These are phyloP conservation scores for Candida palmyrensis DNA, from an alignment of 805 yeast species.

Conservation along the genomic window DNA sequence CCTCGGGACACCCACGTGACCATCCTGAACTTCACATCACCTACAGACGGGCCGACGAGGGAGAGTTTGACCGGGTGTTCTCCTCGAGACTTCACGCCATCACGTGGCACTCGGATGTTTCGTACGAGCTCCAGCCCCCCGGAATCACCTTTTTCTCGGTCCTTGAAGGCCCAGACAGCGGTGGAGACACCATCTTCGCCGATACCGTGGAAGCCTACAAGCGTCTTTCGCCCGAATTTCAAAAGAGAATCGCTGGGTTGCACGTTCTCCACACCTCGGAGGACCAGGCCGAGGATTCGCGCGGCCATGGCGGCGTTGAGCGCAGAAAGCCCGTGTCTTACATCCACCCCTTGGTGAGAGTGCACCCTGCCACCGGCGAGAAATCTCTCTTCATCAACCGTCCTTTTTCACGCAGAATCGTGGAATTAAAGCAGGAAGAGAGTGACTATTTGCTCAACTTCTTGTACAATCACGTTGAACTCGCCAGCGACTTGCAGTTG, in stretches of 20 bases:
- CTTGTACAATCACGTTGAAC: slow-evolving; percentile 28
- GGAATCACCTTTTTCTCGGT: slow-evolving; percentile 30
- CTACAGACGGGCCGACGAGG: slow-evolving; percentile 24
- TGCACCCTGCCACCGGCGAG: slow-evolving; percentile 30
- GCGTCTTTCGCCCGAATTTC: slow-evolving; percentile 31
- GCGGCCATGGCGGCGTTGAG: slow-evolving; percentile 26
- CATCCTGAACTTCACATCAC: slow-evolving; percentile 31
- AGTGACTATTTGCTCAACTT: slow-evolving; percentile 24
- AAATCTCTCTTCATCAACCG: slow-evolving; percentile 27
- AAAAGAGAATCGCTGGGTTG: slow-evolving; percentile 24
- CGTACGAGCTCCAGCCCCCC: slow-evolving; percentile 32
- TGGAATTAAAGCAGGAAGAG: slow-evolving; percentile 32
- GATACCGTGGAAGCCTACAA: slow-evolving; percentile 34
- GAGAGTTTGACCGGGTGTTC: slow-evolving; percentile 23
- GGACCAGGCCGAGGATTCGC: slow-evolving; percentile 24
- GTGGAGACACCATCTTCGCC: slow-evolving; percentile 35
- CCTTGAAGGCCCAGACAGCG: slow-evolving; percentile 31
- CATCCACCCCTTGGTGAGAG: slow-evolving; percentile 30
- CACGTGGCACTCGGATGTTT: slow-evolving; percentile 34
- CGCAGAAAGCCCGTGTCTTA: slow-evolving; percentile 29
- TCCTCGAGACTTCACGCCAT: slow-evolving; percentile 23
- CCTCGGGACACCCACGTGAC: slow-evolving; percentile 19
- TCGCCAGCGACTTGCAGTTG: slow-evolving; percentile 30
- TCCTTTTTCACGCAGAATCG: slow-evolving; percentile 29
- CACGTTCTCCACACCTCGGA: slow-evolving; percentile 31